phyloP scores from a whole-genome alignment of 768 basidiomycete genomes.

The Mycena filopes region DNA sequence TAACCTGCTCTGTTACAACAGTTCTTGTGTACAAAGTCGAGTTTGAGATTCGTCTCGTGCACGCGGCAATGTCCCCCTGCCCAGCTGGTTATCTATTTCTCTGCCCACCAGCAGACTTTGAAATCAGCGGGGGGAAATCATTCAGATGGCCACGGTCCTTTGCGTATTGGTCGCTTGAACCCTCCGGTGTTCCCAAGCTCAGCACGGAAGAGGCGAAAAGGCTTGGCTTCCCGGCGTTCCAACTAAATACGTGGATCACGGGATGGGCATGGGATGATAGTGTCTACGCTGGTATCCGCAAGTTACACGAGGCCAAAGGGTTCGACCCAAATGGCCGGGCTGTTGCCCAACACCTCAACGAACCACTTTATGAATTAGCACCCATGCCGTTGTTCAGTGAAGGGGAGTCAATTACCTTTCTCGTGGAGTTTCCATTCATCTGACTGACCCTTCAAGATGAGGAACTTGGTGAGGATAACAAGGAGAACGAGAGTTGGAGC shows the following conservation, averaged over 20 bases:
- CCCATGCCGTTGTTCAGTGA: no score
- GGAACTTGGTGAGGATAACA: no score
- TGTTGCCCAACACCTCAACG: conserved; percentile 1
- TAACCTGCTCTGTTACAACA: not conserved
- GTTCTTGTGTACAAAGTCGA: conserved; percentile 4
- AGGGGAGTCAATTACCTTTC: no score
- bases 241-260: not conserved
- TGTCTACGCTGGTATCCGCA: no score
- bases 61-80: not conserved
- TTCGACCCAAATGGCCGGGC: conserved; percentile 18
- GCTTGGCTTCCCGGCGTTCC: conserved; percentile 14
- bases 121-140: conserved; percentile 1
- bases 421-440: no score
- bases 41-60: not conserved
- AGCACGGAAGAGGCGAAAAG: not conserved
- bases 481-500: no score
- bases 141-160: conserved; percentile 13
- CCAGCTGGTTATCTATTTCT: conserved; percentile 16
- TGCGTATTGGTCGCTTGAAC: conserved; percentile 17
- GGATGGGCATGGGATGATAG: not conserved
- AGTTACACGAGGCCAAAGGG: conserved; percentile 10
- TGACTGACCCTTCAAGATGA: no score
- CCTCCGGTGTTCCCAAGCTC: not conserved
- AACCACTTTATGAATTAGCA: conserved; percentile 9
- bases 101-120: conserved; percentile 4